Evolutionary conservation across 2,329 filamentous ascomycete genomes (phyloP).

Genomic region (Fusarium verrucosum): DNA sequence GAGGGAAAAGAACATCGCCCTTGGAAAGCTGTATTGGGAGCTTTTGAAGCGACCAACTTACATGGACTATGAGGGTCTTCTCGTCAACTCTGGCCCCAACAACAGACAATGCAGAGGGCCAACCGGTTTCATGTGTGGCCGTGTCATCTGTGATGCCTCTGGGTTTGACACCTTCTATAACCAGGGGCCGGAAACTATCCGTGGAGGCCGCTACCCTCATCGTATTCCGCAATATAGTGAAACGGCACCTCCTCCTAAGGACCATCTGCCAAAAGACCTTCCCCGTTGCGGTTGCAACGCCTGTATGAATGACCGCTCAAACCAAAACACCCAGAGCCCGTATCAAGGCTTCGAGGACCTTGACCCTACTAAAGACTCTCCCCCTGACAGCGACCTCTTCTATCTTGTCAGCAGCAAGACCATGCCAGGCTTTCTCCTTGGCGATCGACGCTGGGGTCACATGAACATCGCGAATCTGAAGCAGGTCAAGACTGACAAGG

Average conservation of each 20-base stretch:
- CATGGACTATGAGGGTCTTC: slow-evolving; percentile 57
- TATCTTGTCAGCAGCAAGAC: slow-evolving; percentile 55
- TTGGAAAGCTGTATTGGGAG: slow-evolving; percentile 59
- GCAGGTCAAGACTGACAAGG: slow-evolving; percentile 55
- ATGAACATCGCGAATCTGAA: slow-evolving; percentile 53
- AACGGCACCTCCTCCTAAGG: slow-evolving; percentile 37
- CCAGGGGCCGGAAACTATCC: slow-evolving; percentile 38
- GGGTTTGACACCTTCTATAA: slow-evolving; percentile 52
- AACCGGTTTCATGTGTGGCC: slow-evolving; percentile 52
- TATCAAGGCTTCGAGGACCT: slow-evolving; percentile 55
- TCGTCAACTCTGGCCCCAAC: slow-evolving; percentile 47
- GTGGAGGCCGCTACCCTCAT: slow-evolving; percentile 25
- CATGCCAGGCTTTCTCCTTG: slow-evolving; percentile 59
- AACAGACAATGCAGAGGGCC: slow-evolving; percentile 44
- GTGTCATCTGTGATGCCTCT: slow-evolving; percentile 56
- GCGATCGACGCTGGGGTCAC: slow-evolving; percentile 57
- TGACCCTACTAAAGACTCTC: slow-evolving; percentile 48
- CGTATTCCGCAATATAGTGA: slow-evolving; percentile 22
- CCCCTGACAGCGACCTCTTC: slow-evolving; percentile 56
- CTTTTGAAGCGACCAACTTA: slow-evolving; percentile 57
- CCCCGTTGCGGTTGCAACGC: slow-evolving; percentile 55
- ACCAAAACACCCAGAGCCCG: slow-evolving; percentile 41
- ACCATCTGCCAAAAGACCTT: slow-evolving; percentile 53
- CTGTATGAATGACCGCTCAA: slow-evolving; percentile 44
- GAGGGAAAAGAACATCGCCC: slow-evolving; percentile 50